These are phyloP conservation scores for Primulina eburnea DNA, from an alignment of 257 asterid genomes.

Conservation along the genomic window DNA sequence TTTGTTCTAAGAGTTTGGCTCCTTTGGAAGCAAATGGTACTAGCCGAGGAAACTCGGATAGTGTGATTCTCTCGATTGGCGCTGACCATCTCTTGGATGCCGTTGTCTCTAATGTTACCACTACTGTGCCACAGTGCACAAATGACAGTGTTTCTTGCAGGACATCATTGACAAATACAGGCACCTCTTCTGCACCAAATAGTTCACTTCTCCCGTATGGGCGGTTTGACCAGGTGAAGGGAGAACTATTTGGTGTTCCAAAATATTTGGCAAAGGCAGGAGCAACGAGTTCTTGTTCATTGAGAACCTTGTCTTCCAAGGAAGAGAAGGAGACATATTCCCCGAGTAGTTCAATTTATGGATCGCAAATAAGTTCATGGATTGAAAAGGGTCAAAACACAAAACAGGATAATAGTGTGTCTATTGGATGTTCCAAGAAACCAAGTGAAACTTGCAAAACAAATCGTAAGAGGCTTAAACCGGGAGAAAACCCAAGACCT, in stretches of 20 bases:
- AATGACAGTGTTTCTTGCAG: constrained; percentile 49
- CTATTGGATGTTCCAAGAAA: constrained; percentile 55
- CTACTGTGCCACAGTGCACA: constrained; percentile 26
- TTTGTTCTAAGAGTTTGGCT: constrained; percentile 29
- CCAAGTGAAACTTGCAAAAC: constrained; percentile 42
- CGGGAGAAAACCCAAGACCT: constrained; percentile 79
- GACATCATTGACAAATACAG: constrained; percentile 41
- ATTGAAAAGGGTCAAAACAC: constrained; percentile 37
- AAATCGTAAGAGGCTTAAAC: constrained; percentile 69
- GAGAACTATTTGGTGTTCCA: constrained; percentile 50
- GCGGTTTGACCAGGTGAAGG: constrained; percentile 34
- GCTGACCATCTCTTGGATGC: constrained; percentile 58
- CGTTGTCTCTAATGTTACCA: constrained; percentile 40
- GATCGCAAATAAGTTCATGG: constrained; percentile 57
- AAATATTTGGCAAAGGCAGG: constrained; percentile 41
- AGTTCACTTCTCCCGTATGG: constrained; percentile 37
- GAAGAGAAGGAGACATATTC: constrained; percentile 42
- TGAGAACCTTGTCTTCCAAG: constrained; percentile 34
- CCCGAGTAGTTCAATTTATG: constrained; percentile 49
- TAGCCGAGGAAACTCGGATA: constrained; percentile 38
- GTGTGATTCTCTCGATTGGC: constrained; percentile 35
- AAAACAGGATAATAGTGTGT: constrained; percentile 45
- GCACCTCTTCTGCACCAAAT: constrained; percentile 41
- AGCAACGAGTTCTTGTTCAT: constrained; percentile 34
- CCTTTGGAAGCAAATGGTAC: constrained; percentile 33